Base-by-base conservation (phyloP, 768 basidiomycete species). In the Suillus placidus region DNA sequence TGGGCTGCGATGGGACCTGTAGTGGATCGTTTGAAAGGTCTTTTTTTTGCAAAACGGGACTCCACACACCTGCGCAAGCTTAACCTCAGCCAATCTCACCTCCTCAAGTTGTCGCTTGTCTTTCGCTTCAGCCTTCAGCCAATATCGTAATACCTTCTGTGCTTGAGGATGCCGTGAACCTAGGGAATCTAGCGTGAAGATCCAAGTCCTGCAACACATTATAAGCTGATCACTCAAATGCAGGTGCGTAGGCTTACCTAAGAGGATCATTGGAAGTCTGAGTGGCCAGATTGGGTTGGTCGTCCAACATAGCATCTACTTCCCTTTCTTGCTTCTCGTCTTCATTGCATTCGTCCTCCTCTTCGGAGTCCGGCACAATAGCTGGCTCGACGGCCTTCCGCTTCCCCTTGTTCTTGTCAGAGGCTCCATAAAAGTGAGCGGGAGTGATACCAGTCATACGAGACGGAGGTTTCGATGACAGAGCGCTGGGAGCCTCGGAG, bases 181-280 rank as follows among this genome's bases (percentile, higher is more conserved):
- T 55, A 99, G 83, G 2, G 97, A 99, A 75, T 99, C 97, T 63
- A 99, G 85, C 0, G 89, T 94, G 73, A 95, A 89, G 40, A 99
- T 89, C 68, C 87, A 88, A 7, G 93, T 88, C 64, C 93, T 94
- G 72, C 6, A 10, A 5, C 18, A 4, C 32, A 32, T 43, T 56
- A 63, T 42, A 23, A 64, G 9, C 14, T 4, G 30, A 34, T 64
- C 10, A 63, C 3, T 42, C 3, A 32, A n/a, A 23, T 26, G 3
- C 3, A 32, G 1, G 18, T 26, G 8, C 26, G 13, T 13, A 2
- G 20, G 64, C 77, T 55, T 68, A 78, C 76, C 64, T 72, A 43
- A 67, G 40, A 63, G 63, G 66, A 2, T 55, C 67, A 68, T 70
- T 66, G n/a, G 62, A 49, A 1, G 61, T n/a, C 14, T 71, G 43